Evolutionary conservation across 768 basidiomycete species (phyloP).

Genomic region (Lactarius akahatsu): DNA sequence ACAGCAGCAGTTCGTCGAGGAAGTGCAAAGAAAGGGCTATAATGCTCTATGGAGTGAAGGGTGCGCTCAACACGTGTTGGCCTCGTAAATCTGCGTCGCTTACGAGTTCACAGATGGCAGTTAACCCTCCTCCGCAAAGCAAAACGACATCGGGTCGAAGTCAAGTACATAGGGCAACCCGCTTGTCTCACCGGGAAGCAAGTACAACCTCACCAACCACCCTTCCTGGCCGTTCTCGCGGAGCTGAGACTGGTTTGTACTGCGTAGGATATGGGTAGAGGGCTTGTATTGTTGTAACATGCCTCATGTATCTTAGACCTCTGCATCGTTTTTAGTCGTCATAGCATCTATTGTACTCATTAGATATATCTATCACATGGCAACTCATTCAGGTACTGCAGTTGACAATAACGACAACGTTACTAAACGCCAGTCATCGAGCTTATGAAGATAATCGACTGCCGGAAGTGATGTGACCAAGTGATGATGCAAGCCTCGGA

Average conservation of each 20-base stretch:
- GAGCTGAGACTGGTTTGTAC: conserved; percentile 32
- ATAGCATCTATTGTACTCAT: conserved; percentile 14
- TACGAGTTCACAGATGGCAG: conserved; percentile 51
- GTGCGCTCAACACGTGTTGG: conserved; percentile 37
- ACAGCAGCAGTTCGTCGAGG: conserved; percentile 59
- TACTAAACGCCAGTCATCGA: background rate
- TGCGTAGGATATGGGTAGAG: conserved; percentile 4
- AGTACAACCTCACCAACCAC: conserved; percentile 50
- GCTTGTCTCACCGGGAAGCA: conserved; percentile 54
- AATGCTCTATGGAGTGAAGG: conserved; percentile 69
- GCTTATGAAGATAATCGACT: background rate
- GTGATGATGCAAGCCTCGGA: background rate
- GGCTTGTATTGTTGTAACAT: background rate
- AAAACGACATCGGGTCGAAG: conserved; percentile 62
- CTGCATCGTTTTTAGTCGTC: background rate
- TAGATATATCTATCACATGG: conserved; percentile 16
- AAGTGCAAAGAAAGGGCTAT: conserved; percentile 53
- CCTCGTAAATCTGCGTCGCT: conserved; percentile 1
- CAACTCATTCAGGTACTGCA: background rate
- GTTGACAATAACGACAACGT: background rate
- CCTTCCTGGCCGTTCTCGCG: conserved; percentile 66
- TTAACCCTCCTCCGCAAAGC: conserved; percentile 63
- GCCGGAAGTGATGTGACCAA: background rate
- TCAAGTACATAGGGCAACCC: conserved; percentile 67
- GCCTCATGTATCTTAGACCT: conserved; percentile 22